Base-by-base conservation (phyloP, 352 stramenopile species). In the Phytophthora palmivora region DNA sequence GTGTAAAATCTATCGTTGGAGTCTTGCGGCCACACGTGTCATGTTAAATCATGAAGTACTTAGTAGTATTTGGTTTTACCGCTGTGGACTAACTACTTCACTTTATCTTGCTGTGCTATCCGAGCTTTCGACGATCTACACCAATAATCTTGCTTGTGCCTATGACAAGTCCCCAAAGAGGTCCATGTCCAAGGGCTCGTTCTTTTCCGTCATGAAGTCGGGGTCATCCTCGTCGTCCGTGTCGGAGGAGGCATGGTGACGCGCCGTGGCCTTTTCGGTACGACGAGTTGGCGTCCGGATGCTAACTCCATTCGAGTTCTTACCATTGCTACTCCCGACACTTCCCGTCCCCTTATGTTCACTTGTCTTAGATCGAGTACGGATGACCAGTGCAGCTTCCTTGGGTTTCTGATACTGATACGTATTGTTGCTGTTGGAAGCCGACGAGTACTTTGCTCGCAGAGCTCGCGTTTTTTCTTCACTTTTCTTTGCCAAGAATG, bases 151-250 rank as follows among this genome's bases (percentile, higher is more conserved):
- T 46, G n/a, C n/a, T n/a, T n/a, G 21, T 51, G 36, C 30, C 56
- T 70, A 73, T 46, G 65, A 70, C 32, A 72, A 58, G 32, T 67
- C 70, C 18, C 48, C 54, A 39, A 82, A 89, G 19, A 87, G 41
- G 47, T 86, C 78, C 56, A 80, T 74, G 39, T 84, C 76, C 47
- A 79, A 19, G 21, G 56, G 39, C 44, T 80, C 77, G 6, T 62
- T 52, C 11, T 81, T 79, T 32, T 74, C 74, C 34, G 50, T 69
- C 30, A 80, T 69, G 30, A 74, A 79, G 36, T 83, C 78, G 19
- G 74, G 70, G 34, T 89, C 83, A 22, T 94, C 84, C 47, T 91
- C 82, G 37, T 91, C 85, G 50, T 91, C 83, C 15, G 84, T 92
- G 53, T 92, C 85, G 12, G 83, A 92, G 11, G 76, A 79, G 14